Evolutionary conservation across 202 grass and related monocot genomes (phyloP).

Genomic region (Zoysia matrella): DNA sequence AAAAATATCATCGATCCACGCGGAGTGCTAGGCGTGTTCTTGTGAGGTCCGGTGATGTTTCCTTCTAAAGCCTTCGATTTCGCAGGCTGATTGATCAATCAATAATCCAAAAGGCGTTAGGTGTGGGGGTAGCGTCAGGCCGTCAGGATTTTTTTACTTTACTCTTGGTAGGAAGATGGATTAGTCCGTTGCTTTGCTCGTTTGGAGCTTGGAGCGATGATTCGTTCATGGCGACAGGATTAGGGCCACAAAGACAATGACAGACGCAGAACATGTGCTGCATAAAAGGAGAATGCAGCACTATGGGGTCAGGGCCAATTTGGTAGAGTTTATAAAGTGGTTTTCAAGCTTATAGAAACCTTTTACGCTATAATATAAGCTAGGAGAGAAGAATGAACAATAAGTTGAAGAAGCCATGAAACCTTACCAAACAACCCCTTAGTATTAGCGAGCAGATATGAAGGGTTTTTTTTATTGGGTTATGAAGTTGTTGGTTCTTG

Average conservation of each 20-base stretch:
- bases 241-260: slow-evolving; percentile 14
- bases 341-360: too few species aligned
- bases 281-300: neutral
- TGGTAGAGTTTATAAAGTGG: too few species aligned
- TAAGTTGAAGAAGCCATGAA: too few species aligned
- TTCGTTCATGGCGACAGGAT: slow-evolving; percentile 5
- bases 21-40: slow-evolving; percentile 40
- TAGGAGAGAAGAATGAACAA: too few species aligned
- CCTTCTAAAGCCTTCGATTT: neutral
- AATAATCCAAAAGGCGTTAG: slow-evolving; percentile 38
- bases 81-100: slow-evolving; percentile 14
- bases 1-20: slow-evolving; percentile 2
- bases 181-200: slow-evolving; percentile 1
- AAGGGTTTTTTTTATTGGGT: too few species aligned
- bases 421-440: too few species aligned
- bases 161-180: neutral
- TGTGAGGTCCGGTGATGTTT: slow-evolving; percentile 4
- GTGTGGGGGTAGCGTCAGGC: neutral
- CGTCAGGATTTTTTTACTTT: neutral
- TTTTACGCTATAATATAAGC: too few species aligned
- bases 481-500: too few species aligned
- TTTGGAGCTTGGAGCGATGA: neutral
- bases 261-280: neutral
- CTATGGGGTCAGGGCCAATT: neutral
- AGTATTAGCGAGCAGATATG: too few species aligned